Evolutionary conservation across 2,329 filamentous ascomycete genomes (phyloP).

Genomic region (Chrysosphaeria jannelii): DNA sequence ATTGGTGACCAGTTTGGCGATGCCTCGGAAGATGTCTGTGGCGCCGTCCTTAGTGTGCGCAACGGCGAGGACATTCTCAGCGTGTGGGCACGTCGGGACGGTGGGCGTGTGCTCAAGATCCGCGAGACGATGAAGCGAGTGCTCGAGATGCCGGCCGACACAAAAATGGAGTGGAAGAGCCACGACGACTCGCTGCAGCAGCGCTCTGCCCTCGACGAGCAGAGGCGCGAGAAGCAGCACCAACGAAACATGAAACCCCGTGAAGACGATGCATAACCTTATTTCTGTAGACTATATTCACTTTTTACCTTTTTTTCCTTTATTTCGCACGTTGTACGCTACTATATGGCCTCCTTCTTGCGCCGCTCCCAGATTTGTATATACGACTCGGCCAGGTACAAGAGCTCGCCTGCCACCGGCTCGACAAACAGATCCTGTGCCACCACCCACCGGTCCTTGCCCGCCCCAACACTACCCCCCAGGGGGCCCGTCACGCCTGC

Average conservation of each 20-base stretch:
- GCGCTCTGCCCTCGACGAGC: constrained; percentile 67
- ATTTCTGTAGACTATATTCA: not conserved
- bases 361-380: constrained; percentile 87
- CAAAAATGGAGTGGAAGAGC: constrained; percentile 79
- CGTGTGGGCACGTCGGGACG: constrained; percentile 89
- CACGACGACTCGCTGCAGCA: constrained; percentile 92
- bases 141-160: constrained; percentile 61
- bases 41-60: constrained; percentile 74
- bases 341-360: constrained; percentile 1
- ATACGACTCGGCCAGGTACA: constrained; percentile 86
- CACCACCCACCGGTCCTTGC: constrained; percentile 44
- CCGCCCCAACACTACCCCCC: not conserved
- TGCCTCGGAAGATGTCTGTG: constrained; percentile 79
- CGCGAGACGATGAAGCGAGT: constrained; percentile 84
- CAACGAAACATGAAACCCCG: too few species aligned
- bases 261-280: too few species aligned
- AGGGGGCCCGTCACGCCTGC: constrained; percentile 20
- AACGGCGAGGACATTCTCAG: constrained; percentile 93
- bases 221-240: constrained; percentile 71
- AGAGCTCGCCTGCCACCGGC: constrained; percentile 56
- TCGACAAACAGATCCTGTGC: constrained; percentile 88
- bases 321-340: not conserved
- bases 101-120: constrained; percentile 83
- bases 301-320: constrained; percentile 1
- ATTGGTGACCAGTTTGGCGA: constrained; percentile 86